Conservation (phyloP, 2,329 filamentous ascomycete genomes). For the Aspergillus hortae region DNA sequence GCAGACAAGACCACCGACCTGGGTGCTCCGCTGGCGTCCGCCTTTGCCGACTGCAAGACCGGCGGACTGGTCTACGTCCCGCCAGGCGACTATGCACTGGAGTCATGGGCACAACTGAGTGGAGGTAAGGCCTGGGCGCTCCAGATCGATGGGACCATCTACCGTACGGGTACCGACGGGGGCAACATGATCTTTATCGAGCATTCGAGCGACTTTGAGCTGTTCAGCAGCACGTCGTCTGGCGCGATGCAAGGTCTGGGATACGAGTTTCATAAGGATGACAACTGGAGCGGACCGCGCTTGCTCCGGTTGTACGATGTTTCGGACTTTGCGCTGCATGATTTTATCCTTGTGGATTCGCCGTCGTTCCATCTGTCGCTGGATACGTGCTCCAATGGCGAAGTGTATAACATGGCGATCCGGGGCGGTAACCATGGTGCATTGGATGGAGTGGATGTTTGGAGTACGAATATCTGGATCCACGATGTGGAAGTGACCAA, state of each 20-base stretch:
- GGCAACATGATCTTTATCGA: conserved; percentile 55
- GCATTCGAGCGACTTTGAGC: conserved; percentile 50
- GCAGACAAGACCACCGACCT: conserved; percentile 53
- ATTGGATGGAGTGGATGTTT: conserved; percentile 56
- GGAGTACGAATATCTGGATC: conserved; percentile 54
- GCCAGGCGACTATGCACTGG: conserved; percentile 48
- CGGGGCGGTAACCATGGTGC: conserved; percentile 51
- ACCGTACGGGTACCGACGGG: conserved; percentile 47
- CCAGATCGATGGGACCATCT: conserved; percentile 53
- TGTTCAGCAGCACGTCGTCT: conserved; percentile 51
- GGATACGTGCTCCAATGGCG: conserved; percentile 50
- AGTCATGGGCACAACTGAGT: conserved; percentile 48
- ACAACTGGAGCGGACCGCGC: conserved; percentile 41
- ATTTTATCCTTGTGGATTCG: conserved; percentile 48
- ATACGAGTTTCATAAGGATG: conserved; percentile 46
- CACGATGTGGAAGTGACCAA: conserved; percentile 60
- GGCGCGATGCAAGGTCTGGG: conserved; percentile 54
- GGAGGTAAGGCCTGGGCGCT: conserved; percentile 49
- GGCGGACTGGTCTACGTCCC: conserved; percentile 52
- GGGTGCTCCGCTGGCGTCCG: conserved; percentile 45
- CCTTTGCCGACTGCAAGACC: conserved; percentile 49
- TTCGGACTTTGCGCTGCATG: conserved; percentile 48
- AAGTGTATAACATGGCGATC: conserved; percentile 56
- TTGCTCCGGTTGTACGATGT: conserved; percentile 46
- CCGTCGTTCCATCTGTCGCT: conserved; percentile 51